Conservation (phyloP, 2,329 filamentous ascomycete genomes). For the Ophiostoma montium region DNA sequence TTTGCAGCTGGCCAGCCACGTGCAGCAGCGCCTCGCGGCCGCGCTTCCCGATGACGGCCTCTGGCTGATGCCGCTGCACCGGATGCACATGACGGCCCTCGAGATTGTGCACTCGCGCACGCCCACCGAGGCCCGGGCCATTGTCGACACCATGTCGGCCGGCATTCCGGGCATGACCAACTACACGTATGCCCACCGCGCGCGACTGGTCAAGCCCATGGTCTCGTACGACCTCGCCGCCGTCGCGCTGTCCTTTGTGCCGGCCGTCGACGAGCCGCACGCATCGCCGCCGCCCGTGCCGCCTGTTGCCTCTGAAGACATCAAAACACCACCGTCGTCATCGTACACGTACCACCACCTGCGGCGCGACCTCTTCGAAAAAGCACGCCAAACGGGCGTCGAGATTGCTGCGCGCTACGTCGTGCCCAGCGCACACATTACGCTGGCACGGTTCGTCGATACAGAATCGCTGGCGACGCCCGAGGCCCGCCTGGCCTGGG, state of each 20-base stretch:
- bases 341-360: slow-evolving; percentile 83
- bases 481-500: slow-evolving; percentile 47
- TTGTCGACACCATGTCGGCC: slow-evolving; percentile 42
- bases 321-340: slow-evolving; percentile 31
- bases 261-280: slow-evolving; percentile 50
- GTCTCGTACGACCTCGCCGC: slow-evolving; percentile 77
- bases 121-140: slow-evolving; percentile 46
- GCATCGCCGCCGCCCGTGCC: slow-evolving; percentile 27
- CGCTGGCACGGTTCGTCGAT: slow-evolving; percentile 66
- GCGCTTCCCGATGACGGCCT: slow-evolving; percentile 33
- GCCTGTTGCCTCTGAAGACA: slow-evolving; percentile 16
- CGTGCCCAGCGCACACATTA: slow-evolving; percentile 81
- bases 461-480: slow-evolving; percentile 47
- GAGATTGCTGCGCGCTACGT: slow-evolving; percentile 66
- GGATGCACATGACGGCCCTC: slow-evolving; percentile 72
- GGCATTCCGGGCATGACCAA: slow-evolving; percentile 46
- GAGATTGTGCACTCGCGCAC: slow-evolving; percentile 76
- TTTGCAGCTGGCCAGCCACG: slow-evolving; percentile 46
- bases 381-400: slow-evolving; percentile 48
- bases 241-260: slow-evolving; percentile 75
- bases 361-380: slow-evolving; percentile 58
- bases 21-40: slow-evolving; percentile 53
- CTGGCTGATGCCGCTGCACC: slow-evolving; percentile 72
- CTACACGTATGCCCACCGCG: slow-evolving; percentile 45
- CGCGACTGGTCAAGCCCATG: slow-evolving; percentile 67